These are phyloP conservation scores for Mycena filopes DNA, from an alignment of 768 basidiomycete species.

Conservation along the genomic window DNA sequence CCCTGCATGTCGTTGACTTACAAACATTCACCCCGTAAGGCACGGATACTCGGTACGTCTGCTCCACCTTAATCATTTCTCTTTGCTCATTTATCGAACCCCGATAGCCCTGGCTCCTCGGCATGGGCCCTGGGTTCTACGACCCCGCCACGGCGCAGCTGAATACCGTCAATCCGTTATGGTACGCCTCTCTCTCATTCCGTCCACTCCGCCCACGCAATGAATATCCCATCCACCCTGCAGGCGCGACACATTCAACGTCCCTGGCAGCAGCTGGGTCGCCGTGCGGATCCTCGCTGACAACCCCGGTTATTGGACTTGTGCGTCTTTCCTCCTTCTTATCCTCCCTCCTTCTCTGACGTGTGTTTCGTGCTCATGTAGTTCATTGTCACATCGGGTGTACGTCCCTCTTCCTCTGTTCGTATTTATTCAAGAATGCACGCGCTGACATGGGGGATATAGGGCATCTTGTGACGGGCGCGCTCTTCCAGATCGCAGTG, in stretches of 20 bases:
- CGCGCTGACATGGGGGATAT: too few relatives aligned
- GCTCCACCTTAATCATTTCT: background rate
- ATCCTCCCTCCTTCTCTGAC: background rate
- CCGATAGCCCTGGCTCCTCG: slow-evolving; percentile 28
- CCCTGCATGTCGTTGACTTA: background rate
- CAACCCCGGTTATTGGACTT: slow-evolving; percentile 1
- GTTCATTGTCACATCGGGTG: slow-evolving; percentile 4
- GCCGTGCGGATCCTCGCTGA: background rate
- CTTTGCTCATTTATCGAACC: background rate
- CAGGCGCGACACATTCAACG: slow-evolving; percentile 1
- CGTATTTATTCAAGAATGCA: too few relatives aligned
- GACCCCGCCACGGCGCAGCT: slow-evolving; percentile 4
- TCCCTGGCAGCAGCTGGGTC: background rate
- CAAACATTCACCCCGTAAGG: background rate
- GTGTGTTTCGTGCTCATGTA: background rate
- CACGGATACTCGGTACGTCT: slow-evolving; percentile 24
- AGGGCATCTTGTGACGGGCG: background rate
- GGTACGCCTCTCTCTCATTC: slow-evolving; percentile 6
- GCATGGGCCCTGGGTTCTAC: slow-evolving; percentile 20
- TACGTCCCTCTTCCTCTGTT: background rate
- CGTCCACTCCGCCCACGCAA: background rate
- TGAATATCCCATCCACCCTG: background rate
- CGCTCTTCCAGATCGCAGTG: slow-evolving; percentile 3
- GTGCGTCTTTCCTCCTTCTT: background rate
- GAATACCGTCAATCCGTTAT: slow-evolving; percentile 13